Evolutionary conservation across 2,329 filamentous ascomycete genomes (phyloP).

Genomic region (Nannizzia gypsea): DNA sequence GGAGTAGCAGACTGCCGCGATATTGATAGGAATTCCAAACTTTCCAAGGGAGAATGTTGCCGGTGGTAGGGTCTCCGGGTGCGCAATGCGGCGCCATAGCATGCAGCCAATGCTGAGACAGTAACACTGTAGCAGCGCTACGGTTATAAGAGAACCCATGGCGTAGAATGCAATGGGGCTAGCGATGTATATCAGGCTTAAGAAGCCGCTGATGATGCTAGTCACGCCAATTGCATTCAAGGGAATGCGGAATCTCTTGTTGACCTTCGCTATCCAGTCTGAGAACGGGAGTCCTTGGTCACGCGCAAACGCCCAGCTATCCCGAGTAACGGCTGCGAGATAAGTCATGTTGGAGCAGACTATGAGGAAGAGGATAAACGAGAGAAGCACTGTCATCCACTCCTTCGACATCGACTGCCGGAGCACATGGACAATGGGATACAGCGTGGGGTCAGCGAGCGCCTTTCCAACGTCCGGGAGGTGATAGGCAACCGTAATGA

Average conservation of each 20-base stretch:
- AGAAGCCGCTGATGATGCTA: slow-evolving; percentile 24
- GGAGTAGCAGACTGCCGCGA: slow-evolving; percentile 31
- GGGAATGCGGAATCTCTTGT: slow-evolving; percentile 27
- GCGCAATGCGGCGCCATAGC: slow-evolving; percentile 29
- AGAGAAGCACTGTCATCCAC: slow-evolving; percentile 37
- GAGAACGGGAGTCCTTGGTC: slow-evolving; percentile 46
- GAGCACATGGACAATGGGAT: slow-evolving; percentile 42
- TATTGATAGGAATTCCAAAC: slow-evolving; percentile 35
- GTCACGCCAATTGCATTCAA: slow-evolving; percentile 29
- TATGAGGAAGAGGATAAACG: slow-evolving; percentile 32
- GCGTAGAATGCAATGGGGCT: slow-evolving; percentile 41
- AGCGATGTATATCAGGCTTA: slow-evolving; percentile 43
- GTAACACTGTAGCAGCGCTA: slow-evolving; percentile 35
- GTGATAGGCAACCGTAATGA: slow-evolving; percentile 33
- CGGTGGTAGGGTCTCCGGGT: slow-evolving; percentile 16
- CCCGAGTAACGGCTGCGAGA: slow-evolving; percentile 32
- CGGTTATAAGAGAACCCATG: slow-evolving; percentile 39
- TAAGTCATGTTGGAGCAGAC: slow-evolving; percentile 17
- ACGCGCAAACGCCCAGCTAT: slow-evolving; percentile 37
- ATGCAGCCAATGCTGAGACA: slow-evolving; percentile 27
- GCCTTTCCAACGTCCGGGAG: slow-evolving; percentile 30
- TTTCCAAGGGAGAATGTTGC: slow-evolving; percentile 26
- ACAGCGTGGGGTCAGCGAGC: slow-evolving; percentile 33
- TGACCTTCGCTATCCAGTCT: slow-evolving; percentile 33
- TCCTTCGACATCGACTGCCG: slow-evolving; percentile 34